These are phyloP conservation scores for Cryphonectria carpinicola DNA, from an alignment of 2,329 filamentous ascomycete genomes.

Conservation along the genomic window DNA sequence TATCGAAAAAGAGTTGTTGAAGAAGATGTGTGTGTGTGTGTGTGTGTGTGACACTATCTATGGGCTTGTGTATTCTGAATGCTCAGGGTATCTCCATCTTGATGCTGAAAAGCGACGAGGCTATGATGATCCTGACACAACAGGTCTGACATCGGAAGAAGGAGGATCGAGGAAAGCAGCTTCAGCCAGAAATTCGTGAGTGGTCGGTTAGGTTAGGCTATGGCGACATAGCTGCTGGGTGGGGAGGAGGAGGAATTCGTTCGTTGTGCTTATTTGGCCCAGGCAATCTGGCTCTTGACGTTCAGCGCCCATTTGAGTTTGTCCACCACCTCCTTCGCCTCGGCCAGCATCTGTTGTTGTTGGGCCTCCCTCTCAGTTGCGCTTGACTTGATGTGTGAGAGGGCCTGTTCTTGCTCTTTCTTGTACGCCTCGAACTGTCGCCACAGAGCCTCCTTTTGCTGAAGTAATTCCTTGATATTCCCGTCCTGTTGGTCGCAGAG, in stretches of 20 bases:
- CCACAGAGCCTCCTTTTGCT: conserved; percentile 65
- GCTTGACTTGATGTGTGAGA: conserved; percentile 62
- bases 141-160: neutral
- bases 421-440: conserved; percentile 68
- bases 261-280: conserved; percentile 48
- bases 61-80: conserved; percentile 13
- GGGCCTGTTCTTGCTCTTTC: conserved; percentile 61
- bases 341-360: conserved; percentile 61
- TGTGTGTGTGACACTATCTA: conserved; percentile 12
- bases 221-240: neutral
- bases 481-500: conserved; percentile 74
- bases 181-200: neutral
- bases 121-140: neutral
- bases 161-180: neutral
- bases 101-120: conserved; percentile 11
- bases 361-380: conserved; percentile 63
- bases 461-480: conserved; percentile 63
- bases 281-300: conserved; percentile 64
- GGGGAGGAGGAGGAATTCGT: neutral
- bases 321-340: conserved; percentile 63
- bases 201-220: neutral
- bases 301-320: conserved; percentile 76
- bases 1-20: conserved; percentile 1
- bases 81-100: conserved; percentile 25
- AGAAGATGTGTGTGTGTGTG: neutral